phyloP scores from a whole-genome alignment of 2,329 filamentous ascomycete species.

The Trichoderma sp. region DNA sequence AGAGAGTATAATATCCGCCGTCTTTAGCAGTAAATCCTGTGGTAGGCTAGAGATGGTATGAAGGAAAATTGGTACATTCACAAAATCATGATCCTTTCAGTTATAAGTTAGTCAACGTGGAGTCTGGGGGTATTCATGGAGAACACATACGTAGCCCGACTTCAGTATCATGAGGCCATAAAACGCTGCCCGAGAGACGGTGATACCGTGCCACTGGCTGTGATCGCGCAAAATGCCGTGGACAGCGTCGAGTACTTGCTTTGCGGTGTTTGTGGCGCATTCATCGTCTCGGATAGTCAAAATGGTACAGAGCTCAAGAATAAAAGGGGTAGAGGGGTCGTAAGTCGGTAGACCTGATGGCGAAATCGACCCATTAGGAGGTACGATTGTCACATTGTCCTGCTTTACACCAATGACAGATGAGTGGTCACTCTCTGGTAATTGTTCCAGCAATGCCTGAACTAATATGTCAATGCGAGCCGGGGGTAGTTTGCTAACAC shows the following conservation, averaged over 20 bases:
- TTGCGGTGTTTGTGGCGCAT: conserved; percentile 70
- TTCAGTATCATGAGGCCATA: conserved; percentile 81
- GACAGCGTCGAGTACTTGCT: conserved; percentile 75
- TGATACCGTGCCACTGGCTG: conserved; percentile 74
- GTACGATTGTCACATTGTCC: conserved; percentile 66
- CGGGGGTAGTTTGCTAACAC: conserved; percentile 38
- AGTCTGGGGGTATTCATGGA: neutral
- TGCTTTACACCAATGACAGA: conserved; percentile 86
- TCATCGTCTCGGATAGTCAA: conserved; percentile 73
- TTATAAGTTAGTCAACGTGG: conserved; percentile 23
- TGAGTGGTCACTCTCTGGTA: conserved; percentile 78
- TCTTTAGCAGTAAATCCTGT: conserved; percentile 71
- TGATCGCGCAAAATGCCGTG: conserved; percentile 79
- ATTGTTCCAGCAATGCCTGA: conserved; percentile 70
- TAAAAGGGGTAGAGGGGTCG: conserved; percentile 81
- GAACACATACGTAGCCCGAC: conserved; percentile 71
- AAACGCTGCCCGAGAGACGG: conserved; percentile 78
- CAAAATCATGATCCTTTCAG: conserved; percentile 76
- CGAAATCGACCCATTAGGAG: conserved; percentile 49
- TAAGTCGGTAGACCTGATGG: conserved; percentile 57
- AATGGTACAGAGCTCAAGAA: conserved; percentile 86
- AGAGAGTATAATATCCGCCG: conserved; percentile 71
- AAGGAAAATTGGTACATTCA: conserved; percentile 85
- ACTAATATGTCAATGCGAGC: conserved; percentile 43
- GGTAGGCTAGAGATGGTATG: conserved; percentile 89